Evolutionary conservation across 108 stramenopile species (phyloP).

Genomic region (Cylindrotheca closterium): DNA sequence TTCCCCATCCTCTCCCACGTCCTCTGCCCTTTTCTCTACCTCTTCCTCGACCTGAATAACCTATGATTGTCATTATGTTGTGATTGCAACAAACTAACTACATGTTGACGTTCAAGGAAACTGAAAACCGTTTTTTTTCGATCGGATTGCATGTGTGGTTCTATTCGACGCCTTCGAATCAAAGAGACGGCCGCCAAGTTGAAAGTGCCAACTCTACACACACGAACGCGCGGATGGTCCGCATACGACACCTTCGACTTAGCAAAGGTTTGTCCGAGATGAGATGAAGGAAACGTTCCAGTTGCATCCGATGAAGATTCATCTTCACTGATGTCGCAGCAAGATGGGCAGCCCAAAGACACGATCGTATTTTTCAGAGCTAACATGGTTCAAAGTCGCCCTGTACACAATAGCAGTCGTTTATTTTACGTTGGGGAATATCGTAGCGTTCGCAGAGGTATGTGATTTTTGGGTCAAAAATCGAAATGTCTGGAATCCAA

Average conservation of each 20-base stretch:
- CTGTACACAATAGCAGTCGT: constrained; percentile 31
- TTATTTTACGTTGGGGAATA: constrained; percentile 23
- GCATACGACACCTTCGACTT: too few relatives aligned
- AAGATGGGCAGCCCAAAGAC: too few relatives aligned
- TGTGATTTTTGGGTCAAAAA: too few relatives aligned
- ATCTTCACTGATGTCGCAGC: too few relatives aligned
- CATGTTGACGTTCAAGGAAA: too few relatives aligned
- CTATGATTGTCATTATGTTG: constrained; percentile 7
- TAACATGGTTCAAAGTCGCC: constrained; percentile 32
- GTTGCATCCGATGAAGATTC: too few relatives aligned
- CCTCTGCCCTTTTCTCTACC: constrained; percentile 6
- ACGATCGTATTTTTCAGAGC: constrained; percentile 48
- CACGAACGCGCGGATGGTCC: not conserved
- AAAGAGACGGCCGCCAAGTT: not conserved
- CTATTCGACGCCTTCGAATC: not conserved
- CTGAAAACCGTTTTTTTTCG: not conserved
- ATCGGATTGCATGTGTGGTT: not conserved
- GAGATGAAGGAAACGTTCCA: too few relatives aligned
- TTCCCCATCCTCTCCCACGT: not conserved
- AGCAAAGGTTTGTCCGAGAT: too few relatives aligned
- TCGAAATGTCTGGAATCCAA: too few relatives aligned
- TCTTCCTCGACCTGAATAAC: constrained; percentile 20
- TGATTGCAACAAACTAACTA: too few relatives aligned
- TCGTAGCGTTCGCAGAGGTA: constrained; percentile 7
- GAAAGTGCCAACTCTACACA: not conserved